phyloP scores from a whole-genome alignment of 129 eudicot species.

The Flaveria linearis region DNA sequence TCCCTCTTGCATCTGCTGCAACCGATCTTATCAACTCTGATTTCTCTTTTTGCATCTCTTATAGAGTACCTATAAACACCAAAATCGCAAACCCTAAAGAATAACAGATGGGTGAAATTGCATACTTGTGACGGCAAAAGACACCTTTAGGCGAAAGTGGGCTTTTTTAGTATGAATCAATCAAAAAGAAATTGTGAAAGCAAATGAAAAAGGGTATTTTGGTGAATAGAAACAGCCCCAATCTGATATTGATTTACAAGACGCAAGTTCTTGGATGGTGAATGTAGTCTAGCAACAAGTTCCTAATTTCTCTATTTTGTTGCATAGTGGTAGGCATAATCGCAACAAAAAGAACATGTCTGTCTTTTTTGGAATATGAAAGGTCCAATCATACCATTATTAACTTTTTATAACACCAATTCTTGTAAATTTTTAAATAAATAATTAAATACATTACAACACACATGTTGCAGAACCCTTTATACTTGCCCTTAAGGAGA shows the following conservation, averaged over 20 bases:
- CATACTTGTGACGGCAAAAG: constrained; percentile 20
- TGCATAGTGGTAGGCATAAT: constrained; percentile 19
- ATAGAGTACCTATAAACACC: neutral
- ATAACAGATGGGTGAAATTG: constrained; percentile 19
- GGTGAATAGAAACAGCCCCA: neutral
- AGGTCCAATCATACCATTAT: too few relatives aligned
- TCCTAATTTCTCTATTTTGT: constrained; percentile 6
- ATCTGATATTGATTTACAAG: neutral
- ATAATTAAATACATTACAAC: too few relatives aligned
- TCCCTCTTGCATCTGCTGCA: constrained; percentile 63
- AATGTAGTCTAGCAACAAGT: too few relatives aligned
- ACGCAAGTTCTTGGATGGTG: neutral
- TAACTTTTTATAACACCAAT: too few relatives aligned
- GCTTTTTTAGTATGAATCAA: neutral
- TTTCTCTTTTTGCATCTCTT: constrained; percentile 41
- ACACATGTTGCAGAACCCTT: too few relatives aligned
- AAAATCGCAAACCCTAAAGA: constrained; percentile 33
- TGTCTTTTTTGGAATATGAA: too few relatives aligned
- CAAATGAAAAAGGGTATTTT: neutral
- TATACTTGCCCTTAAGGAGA: too few relatives aligned
- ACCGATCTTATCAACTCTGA: constrained; percentile 44
- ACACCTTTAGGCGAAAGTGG: constrained; percentile 14
- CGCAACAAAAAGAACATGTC: constrained; percentile 22
- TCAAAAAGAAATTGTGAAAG: too few relatives aligned
- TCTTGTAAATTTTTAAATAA: too few relatives aligned